Evolutionary conservation across 2,329 filamentous ascomycete genomes (phyloP).

Genomic region (Hymenoscyphus fraxineus): DNA sequence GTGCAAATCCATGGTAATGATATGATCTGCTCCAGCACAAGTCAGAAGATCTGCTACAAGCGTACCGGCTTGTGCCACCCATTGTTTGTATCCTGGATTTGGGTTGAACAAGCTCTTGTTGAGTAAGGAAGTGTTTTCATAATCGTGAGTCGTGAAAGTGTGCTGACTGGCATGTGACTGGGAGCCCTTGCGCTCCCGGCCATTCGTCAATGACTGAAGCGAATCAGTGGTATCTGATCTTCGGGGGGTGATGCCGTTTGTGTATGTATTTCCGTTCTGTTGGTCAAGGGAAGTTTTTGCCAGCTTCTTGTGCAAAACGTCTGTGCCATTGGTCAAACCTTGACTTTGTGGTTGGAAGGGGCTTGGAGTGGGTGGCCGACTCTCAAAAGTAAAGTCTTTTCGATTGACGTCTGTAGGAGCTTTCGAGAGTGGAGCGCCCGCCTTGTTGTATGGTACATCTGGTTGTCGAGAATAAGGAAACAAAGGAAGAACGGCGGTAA

Average conservation of each 20-base stretch:
- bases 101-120: slow-evolving; percentile 63
- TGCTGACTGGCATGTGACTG: slow-evolving; percentile 20
- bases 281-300: slow-evolving; percentile 63
- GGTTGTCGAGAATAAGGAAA: slow-evolving; percentile 97
- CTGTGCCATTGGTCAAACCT: slow-evolving; percentile 59
- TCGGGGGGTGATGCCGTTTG: slow-evolving; percentile 38
- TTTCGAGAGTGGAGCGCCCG: slow-evolving; percentile 80
- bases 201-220: slow-evolving; percentile 33
- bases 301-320: slow-evolving; percentile 68
- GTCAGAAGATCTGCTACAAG: slow-evolving; percentile 91
- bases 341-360: slow-evolving; percentile 65
- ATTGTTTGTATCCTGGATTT: slow-evolving; percentile 94
- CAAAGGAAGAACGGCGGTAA: slow-evolving; percentile 89
- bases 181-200: slow-evolving; percentile 27
- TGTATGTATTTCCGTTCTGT: slow-evolving; percentile 42
- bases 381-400: slow-evolving; percentile 82
- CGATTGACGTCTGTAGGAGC: slow-evolving; percentile 48
- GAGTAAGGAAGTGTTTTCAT: slow-evolving; percentile 54
- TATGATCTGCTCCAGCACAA: slow-evolving; percentile 92
- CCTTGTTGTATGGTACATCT: slow-evolving; percentile 95
- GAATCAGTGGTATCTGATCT: slow-evolving; percentile 40
- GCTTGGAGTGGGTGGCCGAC: slow-evolving; percentile 79
- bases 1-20: slow-evolving; percentile 96
- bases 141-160: slow-evolving; percentile 59
- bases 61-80: slow-evolving; percentile 96